phyloP scores from a whole-genome alignment of 352 stramenopile genomes.

The Thraustochytrium sp. region DNA sequence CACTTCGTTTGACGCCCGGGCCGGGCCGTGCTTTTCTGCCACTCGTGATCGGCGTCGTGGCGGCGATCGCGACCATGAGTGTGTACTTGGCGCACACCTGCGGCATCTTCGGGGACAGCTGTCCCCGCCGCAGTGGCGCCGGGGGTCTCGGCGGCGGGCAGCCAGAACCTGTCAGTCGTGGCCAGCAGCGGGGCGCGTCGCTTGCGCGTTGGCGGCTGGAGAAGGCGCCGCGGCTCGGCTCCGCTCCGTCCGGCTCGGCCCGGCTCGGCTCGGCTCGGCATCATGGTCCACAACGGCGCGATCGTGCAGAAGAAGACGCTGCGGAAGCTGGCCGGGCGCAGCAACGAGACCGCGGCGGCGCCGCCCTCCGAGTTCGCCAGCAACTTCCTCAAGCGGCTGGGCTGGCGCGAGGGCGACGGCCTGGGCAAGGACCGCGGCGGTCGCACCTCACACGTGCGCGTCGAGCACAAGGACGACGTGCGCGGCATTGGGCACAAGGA shows the following conservation, averaged over 20 bases:
- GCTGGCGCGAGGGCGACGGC: conserved; percentile 38
- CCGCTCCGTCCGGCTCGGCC: neutral
- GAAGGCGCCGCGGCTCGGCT: too few relatives aligned
- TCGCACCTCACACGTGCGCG: neutral
- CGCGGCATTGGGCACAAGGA: conserved; percentile 36
- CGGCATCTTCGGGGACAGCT: neutral
- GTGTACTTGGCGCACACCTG: too few relatives aligned
- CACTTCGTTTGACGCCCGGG: too few relatives aligned
- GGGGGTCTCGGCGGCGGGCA: neutral
- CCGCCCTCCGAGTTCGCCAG: neutral
- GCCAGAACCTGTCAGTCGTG: too few relatives aligned
- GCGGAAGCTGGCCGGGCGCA: neutral
- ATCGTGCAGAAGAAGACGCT: conserved; percentile 42
- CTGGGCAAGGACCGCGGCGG: conserved; percentile 35
- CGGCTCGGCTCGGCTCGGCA: neutral
- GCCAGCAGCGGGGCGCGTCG: too few relatives aligned
- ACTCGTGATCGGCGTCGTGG: too few relatives aligned
- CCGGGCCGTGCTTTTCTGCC: too few relatives aligned
- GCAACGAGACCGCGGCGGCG: neutral
- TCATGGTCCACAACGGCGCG: neutral
- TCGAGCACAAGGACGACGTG: conserved; percentile 39
- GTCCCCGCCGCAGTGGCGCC: neutral
- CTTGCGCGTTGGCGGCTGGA: too few relatives aligned
- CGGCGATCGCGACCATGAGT: too few relatives aligned
- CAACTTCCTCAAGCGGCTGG: conserved; percentile 36